phyloP scores from a whole-genome alignment of 2,329 filamentous ascomycete genomes.

The Helicocarpus griseus region DNA sequence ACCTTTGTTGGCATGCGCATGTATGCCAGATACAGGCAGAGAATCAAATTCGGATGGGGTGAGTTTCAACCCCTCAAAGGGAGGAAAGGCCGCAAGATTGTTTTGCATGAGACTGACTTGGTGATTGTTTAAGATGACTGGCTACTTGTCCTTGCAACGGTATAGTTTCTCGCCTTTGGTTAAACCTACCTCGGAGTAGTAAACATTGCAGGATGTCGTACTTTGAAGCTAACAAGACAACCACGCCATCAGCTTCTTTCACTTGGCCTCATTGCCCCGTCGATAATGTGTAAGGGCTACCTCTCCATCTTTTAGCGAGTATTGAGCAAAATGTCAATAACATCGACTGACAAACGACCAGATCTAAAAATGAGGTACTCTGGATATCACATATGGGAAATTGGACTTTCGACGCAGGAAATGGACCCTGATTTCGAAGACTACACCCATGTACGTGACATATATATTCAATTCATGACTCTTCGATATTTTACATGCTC shows the following conservation, averaged over 20 bases:
- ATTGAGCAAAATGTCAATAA: conserved; percentile 15
- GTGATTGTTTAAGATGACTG: conserved; percentile 27
- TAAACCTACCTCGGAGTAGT: too few relatives aligned
- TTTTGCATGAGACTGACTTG: too few relatives aligned
- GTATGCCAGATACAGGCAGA: not conserved
- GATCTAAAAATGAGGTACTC: not conserved
- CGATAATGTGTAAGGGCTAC: conserved; percentile 21
- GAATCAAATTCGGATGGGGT: conserved; percentile 2
- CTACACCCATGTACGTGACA: conserved; percentile 6
- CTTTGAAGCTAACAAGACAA: too few relatives aligned
- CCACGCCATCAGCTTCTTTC: too few relatives aligned
- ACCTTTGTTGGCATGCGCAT: not conserved
- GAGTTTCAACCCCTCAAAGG: too few relatives aligned
- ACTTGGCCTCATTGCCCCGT: not conserved
- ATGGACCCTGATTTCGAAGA: conserved; percentile 20
- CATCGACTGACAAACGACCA: conserved; percentile 8
- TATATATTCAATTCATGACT: not conserved
- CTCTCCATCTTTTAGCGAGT: conserved; percentile 28
- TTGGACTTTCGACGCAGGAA: conserved; percentile 12
- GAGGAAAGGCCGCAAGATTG: too few relatives aligned
- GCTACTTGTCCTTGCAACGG: conserved; percentile 26
- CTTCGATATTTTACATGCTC: too few relatives aligned
- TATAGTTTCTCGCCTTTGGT: conserved; percentile 6
- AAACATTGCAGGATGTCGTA: too few relatives aligned
- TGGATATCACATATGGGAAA: conserved; percentile 3